Percentiles rank a stretch among this genome's conserved stretches.
Evolutionary conservation across 2,329 filamentous ascomycete species (phyloP).

Genomic region (Hansfordia pulvinata): DNA sequence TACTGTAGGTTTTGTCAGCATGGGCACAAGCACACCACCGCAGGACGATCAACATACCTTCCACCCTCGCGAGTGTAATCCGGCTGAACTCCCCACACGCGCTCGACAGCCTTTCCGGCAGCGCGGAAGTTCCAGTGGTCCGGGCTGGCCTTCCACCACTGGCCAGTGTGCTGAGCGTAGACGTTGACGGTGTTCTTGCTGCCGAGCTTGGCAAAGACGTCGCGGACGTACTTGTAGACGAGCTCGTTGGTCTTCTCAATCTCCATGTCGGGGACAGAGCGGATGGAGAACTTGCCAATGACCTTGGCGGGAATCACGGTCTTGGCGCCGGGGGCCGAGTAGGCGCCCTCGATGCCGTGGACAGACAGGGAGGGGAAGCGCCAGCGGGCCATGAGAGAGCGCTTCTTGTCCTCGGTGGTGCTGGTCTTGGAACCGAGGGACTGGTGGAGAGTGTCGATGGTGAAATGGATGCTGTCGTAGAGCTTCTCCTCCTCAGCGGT

Average conservation of each 20-base stretch:
- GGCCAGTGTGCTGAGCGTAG: constrained; percentile 75
- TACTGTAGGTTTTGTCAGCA: constrained; percentile 37
- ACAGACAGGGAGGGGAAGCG: constrained; percentile 86
- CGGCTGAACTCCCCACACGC: constrained; percentile 84
- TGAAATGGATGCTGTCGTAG: constrained; percentile 87
- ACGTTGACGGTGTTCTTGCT: constrained; percentile 88
- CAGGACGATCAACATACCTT: constrained; percentile 34
- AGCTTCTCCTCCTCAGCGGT: constrained; percentile 75
- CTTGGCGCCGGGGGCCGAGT: constrained; percentile 86
- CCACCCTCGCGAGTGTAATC: constrained; percentile 95
- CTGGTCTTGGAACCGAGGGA: constrained; percentile 80
- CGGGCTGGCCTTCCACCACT: constrained; percentile 97
- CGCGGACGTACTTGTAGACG: constrained; percentile 73
- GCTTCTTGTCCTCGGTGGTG: constrained; percentile 80
- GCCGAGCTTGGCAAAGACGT: constrained; percentile 71
- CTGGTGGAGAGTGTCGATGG: constrained; percentile 90
- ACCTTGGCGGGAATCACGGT: constrained; percentile 98
- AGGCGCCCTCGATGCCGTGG: constrained; percentile 91
- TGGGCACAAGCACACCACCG: constrained; percentile 13
- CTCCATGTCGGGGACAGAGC: constrained; percentile 96
- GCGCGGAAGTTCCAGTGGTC: constrained; percentile 99
- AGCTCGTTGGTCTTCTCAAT: constrained; percentile 75
- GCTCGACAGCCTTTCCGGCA: constrained; percentile 88
- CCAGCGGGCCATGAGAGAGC: constrained; percentile 92
- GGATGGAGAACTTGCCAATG: constrained; percentile 94